phyloP scores from a whole-genome alignment of 2,329 filamentous ascomycete genomes.

The Exophiala spinifera region DNA sequence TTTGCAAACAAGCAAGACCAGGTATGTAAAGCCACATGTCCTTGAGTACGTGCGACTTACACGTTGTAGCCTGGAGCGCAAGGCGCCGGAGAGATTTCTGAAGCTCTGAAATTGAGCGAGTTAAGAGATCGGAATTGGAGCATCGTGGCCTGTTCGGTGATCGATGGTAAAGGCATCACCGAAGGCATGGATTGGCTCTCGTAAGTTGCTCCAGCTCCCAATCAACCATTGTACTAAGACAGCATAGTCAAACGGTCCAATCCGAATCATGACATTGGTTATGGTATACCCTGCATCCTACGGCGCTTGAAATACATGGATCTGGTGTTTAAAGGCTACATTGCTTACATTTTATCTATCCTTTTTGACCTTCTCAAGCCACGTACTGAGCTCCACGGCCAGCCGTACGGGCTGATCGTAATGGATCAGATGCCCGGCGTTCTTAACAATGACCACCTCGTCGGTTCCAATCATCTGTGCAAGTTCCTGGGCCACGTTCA shows the following conservation, averaged over 20 bases:
- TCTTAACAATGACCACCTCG: slow-evolving; percentile 37
- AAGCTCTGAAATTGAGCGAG: slow-evolving; percentile 84
- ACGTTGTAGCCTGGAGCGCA: slow-evolving; percentile 80
- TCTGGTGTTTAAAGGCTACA: not conserved
- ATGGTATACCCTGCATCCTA: slow-evolving; percentile 5
- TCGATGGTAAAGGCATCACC: slow-evolving; percentile 88
- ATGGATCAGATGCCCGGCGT: slow-evolving; percentile 47
- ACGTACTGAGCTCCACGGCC: slow-evolving; percentile 38
- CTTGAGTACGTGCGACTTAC: slow-evolving; percentile 5
- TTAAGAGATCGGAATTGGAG: slow-evolving; percentile 97
- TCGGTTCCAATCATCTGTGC: slow-evolving; percentile 32
- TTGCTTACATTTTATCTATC: not conserved
- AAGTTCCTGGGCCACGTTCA: slow-evolving; percentile 38
- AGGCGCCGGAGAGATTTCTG: slow-evolving; percentile 93
- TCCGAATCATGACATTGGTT: slow-evolving; percentile 22
- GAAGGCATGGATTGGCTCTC: slow-evolving; percentile 97
- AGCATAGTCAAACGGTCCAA: slow-evolving; percentile 26
- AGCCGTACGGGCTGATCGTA: slow-evolving; percentile 43
- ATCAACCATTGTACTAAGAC: slow-evolving; percentile 2
- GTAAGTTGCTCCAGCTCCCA: slow-evolving; percentile 14
- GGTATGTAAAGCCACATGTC: slow-evolving; percentile 9
- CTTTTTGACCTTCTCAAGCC: slow-evolving; percentile 29
- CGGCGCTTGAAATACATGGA: not conserved
- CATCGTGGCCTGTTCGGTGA: slow-evolving; percentile 94
- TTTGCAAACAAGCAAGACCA: slow-evolving; percentile 97